Evolutionary conservation across 73 alveolate genomes (phyloP).

Genomic region (Diophrys appendiculata): DNA sequence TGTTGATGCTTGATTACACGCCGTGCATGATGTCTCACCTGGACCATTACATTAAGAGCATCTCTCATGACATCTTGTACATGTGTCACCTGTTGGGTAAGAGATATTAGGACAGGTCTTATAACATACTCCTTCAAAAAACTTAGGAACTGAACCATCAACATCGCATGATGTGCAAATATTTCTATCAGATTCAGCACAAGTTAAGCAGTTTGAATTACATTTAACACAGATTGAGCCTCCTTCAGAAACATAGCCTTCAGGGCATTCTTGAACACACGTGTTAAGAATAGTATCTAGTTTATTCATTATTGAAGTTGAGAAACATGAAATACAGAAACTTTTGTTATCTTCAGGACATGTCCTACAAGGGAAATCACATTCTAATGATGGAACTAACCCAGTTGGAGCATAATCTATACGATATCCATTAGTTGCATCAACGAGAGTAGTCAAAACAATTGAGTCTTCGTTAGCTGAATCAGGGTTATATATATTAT

Average conservation of each 20-base stretch:
- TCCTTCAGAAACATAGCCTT: constrained; percentile 23
- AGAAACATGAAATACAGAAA: constrained; percentile 42
- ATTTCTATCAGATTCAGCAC: background rate
- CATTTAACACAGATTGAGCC: constrained; percentile 18
- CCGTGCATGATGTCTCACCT: no score
- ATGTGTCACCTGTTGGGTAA: constrained; percentile 1
- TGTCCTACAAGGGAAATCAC: constrained; percentile 5
- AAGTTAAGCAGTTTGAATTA: background rate
- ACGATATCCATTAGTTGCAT: background rate
- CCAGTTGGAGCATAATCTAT: background rate
- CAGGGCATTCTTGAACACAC: constrained; percentile 2
- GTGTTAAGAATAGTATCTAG: background rate
- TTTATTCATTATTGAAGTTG: background rate
- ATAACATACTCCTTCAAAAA: background rate
- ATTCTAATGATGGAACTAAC: background rate
- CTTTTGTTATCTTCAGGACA: background rate
- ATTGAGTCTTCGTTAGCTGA: no score
- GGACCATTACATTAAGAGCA: constrained; percentile 10
- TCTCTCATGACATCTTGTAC: constrained; percentile 16
- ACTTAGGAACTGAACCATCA: background rate
- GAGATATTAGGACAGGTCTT: constrained; percentile 14
- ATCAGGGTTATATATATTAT: no score
- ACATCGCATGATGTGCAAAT: constrained; percentile 8
- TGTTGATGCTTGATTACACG: background rate
- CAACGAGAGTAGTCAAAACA: no score